These are phyloP conservation scores for Diaporthe sp. DNA, from an alignment of 2,329 filamentous ascomycete species.

Conservation along the genomic window DNA sequence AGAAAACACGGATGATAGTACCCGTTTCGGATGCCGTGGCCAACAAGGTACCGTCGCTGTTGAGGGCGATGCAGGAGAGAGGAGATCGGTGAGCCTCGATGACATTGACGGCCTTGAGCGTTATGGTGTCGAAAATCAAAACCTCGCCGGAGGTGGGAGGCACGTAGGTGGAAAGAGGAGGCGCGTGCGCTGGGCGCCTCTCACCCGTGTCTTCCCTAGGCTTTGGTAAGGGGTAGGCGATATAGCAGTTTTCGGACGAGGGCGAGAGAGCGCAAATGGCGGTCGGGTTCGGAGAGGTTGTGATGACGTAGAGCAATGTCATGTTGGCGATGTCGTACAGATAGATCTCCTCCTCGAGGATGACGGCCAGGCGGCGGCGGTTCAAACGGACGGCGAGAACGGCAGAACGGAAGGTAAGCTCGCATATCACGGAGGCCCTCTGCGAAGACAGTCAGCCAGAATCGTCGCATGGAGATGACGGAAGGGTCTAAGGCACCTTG, in stretches of 20 bases:
- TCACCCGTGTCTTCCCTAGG: constrained; percentile 71
- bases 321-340: constrained; percentile 99
- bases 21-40: constrained; percentile 98
- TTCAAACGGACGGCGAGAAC: constrained; percentile 95
- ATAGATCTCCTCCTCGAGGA: constrained; percentile 96
- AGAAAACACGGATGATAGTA: constrained; percentile 96
- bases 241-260: constrained; percentile 94
- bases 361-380: constrained; percentile 91
- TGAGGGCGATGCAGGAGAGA: constrained; percentile 89
- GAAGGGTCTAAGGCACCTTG: constrained; percentile 71
- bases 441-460: constrained; percentile 48
- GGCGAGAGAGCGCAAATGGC: constrained; percentile 94
- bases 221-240: constrained; percentile 91
- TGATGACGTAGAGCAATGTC: constrained; percentile 92
- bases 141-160: constrained; percentile 91
- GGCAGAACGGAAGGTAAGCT: constrained; percentile 97
- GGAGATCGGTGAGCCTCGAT: constrained; percentile 95
- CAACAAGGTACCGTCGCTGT: constrained; percentile 90
- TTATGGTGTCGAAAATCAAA: constrained; percentile 89
- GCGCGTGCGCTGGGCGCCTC: constrained; percentile 82
- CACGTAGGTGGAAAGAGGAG: constrained; percentile 82
- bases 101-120: constrained; percentile 93
- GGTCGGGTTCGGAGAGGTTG: constrained; percentile 92
- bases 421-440: constrained; percentile 89
- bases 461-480: background rate